phyloP scores from a whole-genome alignment of 257 asterid species.

The Perilla frutescens region DNA sequence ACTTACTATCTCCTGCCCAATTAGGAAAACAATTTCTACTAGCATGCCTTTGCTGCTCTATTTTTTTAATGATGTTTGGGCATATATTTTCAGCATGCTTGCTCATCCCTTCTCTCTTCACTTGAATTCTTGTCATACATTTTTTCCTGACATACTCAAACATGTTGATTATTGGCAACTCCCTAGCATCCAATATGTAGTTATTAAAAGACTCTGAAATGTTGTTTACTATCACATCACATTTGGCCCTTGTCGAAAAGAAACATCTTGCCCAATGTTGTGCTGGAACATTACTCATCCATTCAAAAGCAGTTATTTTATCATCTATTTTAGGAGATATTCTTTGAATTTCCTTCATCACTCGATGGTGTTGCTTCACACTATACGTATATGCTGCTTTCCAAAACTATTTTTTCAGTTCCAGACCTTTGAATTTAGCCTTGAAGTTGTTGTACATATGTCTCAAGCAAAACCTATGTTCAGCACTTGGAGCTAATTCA shows the following conservation, averaged over 20 bases:
- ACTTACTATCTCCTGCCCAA: too few species aligned
- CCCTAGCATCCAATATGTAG: neutral
- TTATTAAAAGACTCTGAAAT: neutral
- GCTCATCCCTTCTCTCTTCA: too few species aligned
- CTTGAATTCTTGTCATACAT: too few species aligned
- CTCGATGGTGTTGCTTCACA: neutral
- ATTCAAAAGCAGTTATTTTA: neutral
- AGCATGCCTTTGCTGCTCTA: too few species aligned
- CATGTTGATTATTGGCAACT: neutral
- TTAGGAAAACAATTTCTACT: too few species aligned
- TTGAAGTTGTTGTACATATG: conserved; percentile 1
- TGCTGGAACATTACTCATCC: neutral
- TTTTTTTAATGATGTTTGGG: too few species aligned
- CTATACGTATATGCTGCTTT: neutral
- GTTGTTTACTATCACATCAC: neutral
- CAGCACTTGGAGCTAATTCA: neutral
- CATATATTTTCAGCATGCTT: too few species aligned
- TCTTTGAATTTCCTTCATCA: neutral
- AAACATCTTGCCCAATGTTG: neutral
- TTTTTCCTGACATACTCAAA: neutral
- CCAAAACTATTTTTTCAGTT: neutral
- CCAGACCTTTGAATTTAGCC: neutral
- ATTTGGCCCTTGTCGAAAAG: neutral
- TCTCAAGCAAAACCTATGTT: neutral
- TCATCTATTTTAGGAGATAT: too few species aligned